These are phyloP conservation scores for Lepidium campestre DNA, from an alignment of 441 rosid species.

Conservation along the genomic window DNA sequence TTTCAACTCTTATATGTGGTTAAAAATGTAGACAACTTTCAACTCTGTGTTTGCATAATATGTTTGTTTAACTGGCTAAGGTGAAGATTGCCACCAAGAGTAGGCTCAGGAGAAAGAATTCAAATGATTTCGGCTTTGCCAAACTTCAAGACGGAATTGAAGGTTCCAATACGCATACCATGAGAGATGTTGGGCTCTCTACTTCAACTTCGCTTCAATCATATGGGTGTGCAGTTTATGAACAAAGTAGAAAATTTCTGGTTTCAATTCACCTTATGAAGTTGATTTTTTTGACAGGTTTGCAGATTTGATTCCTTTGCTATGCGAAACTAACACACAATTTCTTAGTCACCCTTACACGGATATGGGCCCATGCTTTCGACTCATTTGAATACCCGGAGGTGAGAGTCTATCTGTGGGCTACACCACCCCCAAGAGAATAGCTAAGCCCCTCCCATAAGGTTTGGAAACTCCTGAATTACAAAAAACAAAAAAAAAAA, in stretches of 20 bases:
- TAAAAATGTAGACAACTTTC: neutral
- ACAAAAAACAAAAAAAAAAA: no score
- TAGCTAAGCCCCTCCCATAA: no score
- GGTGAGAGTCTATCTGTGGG: no score
- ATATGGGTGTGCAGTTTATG: slow-evolving; percentile 37
- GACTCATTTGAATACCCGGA: no score
- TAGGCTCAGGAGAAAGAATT: slow-evolving; percentile 57
- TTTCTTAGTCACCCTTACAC: no score
- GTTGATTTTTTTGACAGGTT: neutral
- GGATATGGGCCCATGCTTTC: no score
- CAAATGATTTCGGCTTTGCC: slow-evolving; percentile 52
- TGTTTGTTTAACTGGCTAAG: slow-evolving; percentile 35
- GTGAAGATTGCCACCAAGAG: slow-evolving; percentile 46
- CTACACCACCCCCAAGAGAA: no score
- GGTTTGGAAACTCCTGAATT: no score
- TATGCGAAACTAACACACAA: no score
- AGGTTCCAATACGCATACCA: slow-evolving; percentile 33
- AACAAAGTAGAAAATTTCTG: slow-evolving; percentile 61
- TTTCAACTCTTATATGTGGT: neutral
- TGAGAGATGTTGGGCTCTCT: slow-evolving; percentile 44
- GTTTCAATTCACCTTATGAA: slow-evolving; percentile 32
- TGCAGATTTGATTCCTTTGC: no score
- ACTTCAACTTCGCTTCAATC: slow-evolving; percentile 49
- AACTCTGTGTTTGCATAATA: neutral
- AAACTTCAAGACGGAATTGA: slow-evolving; percentile 53